Evolutionary conservation across 1,284 basidiomycete species (phyloP).

Genomic region (Hemileia vastatrix): DNA sequence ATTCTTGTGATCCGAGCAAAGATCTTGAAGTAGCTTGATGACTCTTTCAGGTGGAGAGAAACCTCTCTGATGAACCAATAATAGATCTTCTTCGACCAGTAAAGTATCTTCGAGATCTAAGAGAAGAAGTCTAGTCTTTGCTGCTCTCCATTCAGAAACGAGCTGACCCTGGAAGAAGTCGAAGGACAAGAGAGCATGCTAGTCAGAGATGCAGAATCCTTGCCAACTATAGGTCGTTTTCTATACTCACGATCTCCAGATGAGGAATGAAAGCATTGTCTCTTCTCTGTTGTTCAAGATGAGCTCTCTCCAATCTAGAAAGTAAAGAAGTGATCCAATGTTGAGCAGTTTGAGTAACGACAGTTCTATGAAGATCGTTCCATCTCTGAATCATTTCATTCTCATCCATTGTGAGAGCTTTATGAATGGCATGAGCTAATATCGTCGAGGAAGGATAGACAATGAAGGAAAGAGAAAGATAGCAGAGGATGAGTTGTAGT

Average conservation of each 20-base stretch:
- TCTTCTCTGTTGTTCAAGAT: slow-evolving; percentile 35
- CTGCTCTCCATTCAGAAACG: slow-evolving; percentile 46
- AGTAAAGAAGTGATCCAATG: slow-evolving; percentile 72
- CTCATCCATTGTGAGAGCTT: slow-evolving; percentile 64
- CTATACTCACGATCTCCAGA: slow-evolving; percentile 27
- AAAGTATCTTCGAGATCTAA: slow-evolving; percentile 72
- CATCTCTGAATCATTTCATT: slow-evolving; percentile 64
- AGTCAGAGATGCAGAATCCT: slow-evolving; percentile 44
- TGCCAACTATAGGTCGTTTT: no score
- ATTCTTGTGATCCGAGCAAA: slow-evolving; percentile 59
- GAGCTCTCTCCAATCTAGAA: slow-evolving; percentile 38
- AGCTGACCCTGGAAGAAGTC: slow-evolving; percentile 39
- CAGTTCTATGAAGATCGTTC: slow-evolving; percentile 75
- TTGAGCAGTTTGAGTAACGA: slow-evolving; percentile 76
- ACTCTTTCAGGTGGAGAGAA: slow-evolving; percentile 54
- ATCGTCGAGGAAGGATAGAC: slow-evolving; percentile 30
- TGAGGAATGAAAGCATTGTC: slow-evolving; percentile 38
- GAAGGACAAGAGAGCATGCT: slow-evolving; percentile 49
- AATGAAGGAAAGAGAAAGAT: no score
- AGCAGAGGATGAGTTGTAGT: not conserved
- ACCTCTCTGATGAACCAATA: slow-evolving; percentile 40
- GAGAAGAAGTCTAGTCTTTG: slow-evolving; percentile 57
- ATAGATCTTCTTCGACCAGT: slow-evolving; percentile 49
- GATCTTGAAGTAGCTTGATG: slow-evolving; percentile 54
- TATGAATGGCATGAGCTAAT: slow-evolving; percentile 63